These are phyloP conservation scores for Henckelia pumila DNA, from an alignment of 257 asterid species.

Conservation along the genomic window DNA sequence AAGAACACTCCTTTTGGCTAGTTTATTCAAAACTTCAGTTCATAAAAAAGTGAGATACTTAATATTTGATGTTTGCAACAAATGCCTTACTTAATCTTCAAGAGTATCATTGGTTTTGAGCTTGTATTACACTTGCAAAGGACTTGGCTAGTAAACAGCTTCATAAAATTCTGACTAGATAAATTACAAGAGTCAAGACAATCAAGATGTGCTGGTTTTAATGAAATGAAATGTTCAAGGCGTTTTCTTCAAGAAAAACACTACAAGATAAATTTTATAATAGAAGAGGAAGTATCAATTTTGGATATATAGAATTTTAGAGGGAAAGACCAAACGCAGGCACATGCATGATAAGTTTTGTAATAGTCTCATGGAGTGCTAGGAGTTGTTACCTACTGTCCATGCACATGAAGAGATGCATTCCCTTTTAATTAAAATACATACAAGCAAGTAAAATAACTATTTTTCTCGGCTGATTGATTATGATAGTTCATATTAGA, in stretches of 20 bases:
- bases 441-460: background rate
- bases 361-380: background rate
- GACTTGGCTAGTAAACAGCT: background rate
- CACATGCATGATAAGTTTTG: background rate
- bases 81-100: too few relatives aligned
- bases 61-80: too few relatives aligned
- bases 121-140: background rate
- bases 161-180: background rate
- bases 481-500: background rate
- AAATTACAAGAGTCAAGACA: background rate
- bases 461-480: background rate
- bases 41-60: too few relatives aligned
- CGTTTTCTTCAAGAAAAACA: slow-evolving; percentile 4
- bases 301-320: slow-evolving; percentile 1
- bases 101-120: background rate
- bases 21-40: too few relatives aligned
- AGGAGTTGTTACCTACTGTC: background rate
- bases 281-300: background rate
- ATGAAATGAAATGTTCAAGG: background rate
- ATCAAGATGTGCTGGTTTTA: slow-evolving; percentile 8
- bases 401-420: slow-evolving; percentile 3
- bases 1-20: too few relatives aligned
- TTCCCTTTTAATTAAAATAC: background rate
- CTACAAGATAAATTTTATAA: background rate
- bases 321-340: background rate